Conservation (phyloP, 2,329 filamentous ascomycete species). For the Claviceps cyperi region DNA sequence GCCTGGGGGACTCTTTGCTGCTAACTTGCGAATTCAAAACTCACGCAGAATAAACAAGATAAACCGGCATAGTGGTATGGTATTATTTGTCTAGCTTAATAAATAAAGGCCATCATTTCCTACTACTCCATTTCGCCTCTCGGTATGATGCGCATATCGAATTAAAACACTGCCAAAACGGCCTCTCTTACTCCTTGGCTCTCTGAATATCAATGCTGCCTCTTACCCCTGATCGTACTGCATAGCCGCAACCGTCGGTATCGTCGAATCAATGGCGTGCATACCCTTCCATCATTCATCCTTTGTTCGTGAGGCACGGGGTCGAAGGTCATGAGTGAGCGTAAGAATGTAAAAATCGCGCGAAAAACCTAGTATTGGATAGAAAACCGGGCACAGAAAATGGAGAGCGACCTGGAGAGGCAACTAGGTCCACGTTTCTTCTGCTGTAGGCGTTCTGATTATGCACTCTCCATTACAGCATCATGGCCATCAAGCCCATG, state of each 20-base stretch:
- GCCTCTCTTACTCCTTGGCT: constrained; percentile 5
- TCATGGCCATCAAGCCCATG: constrained; percentile 36
- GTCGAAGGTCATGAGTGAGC: constrained; percentile 1
- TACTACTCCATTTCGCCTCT: constrained; percentile 21
- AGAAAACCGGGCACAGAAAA: constrained; percentile 19
- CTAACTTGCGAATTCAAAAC: neutral
- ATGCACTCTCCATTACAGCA: constrained; percentile 24
- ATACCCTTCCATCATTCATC: constrained; percentile 10
- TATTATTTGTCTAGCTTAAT: constrained; percentile 11
- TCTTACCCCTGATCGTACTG: neutral
- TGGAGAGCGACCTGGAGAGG: constrained; percentile 11
- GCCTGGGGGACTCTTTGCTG: too few relatives aligned
- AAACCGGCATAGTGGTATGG: neutral
- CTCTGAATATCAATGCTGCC: constrained; percentile 10
- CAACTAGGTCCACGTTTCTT: constrained; percentile 1
- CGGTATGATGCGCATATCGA: constrained; percentile 17
- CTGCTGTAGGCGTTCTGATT: constrained; percentile 1
- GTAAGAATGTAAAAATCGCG: constrained; percentile 7
- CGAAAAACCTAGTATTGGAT: constrained; percentile 15
- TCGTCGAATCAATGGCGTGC: constrained; percentile 8
- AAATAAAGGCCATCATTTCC: constrained; percentile 9
- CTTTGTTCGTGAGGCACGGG: constrained; percentile 8
- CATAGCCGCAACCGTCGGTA: neutral
- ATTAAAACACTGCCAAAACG: constrained; percentile 12
- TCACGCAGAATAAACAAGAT: too few relatives aligned